A percentile compares a stretch with the other conserved stretches of the same genome.
Conservation (phyloP, 139 green algal genomes). For the Chlorella sp. region DNA sequence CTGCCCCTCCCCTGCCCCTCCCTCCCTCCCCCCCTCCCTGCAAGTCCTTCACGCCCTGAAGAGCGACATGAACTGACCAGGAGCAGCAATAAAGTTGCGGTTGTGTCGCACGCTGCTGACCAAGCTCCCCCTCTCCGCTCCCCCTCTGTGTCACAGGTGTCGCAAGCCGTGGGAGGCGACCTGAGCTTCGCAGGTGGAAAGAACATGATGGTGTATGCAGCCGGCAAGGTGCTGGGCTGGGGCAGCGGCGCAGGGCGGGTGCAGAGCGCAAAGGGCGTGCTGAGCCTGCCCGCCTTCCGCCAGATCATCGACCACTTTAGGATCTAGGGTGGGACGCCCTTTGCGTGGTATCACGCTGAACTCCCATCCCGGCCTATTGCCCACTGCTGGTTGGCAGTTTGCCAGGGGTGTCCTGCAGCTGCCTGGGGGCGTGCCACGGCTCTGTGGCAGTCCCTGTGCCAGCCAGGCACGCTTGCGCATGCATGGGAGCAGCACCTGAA, state of each 20-base stretch:
- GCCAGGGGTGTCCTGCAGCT: no score
- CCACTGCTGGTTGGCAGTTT: no score
- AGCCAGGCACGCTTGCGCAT: no score
- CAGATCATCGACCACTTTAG: slow-evolving; percentile 9
- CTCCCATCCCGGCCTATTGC: no score
- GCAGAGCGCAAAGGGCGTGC: neutral
- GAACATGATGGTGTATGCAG: slow-evolving; percentile 22
- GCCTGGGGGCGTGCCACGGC: no score
- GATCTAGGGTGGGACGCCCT: neutral
- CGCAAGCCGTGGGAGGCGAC: neutral
- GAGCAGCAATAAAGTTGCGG: no score
- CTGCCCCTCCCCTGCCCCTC: neutral
- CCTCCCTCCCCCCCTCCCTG: neutral
- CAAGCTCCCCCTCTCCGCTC: neutral
- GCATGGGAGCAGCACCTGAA: no score
- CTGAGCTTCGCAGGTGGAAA: neutral
- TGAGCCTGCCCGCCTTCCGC: neutral
- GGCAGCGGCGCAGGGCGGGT: slow-evolving; percentile 15
- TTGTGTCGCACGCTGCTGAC: no score
- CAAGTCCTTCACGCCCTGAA: neutral
- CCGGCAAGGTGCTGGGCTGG: slow-evolving; percentile 17
- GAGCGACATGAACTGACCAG: neutral
- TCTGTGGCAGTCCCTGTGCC: no score
- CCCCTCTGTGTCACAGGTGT: neutral
- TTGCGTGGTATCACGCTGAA: no score